Percentiles rank a stretch among this genome's conserved stretches.
These are phyloP conservation scores for Stemphylium lycopersici DNA, from an alignment of 2,329 filamentous ascomycete species.

Conservation along the genomic window DNA sequence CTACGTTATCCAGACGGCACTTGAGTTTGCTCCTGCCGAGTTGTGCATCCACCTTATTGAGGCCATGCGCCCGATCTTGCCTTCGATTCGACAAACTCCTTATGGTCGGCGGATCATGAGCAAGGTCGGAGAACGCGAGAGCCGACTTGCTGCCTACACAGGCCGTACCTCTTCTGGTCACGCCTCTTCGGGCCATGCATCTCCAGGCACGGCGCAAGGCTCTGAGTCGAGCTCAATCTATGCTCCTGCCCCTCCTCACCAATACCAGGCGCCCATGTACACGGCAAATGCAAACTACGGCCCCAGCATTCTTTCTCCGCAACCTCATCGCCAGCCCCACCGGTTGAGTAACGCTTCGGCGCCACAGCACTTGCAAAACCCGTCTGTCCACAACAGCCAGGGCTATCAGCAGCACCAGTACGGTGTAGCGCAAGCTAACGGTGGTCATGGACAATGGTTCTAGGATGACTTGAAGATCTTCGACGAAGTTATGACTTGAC, in stretches of 20 bases:
- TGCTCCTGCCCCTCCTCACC: slow-evolving; percentile 7
- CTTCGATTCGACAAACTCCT: slow-evolving; percentile 84
- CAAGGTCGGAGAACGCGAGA: slow-evolving; percentile 73
- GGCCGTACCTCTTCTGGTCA: slow-evolving; percentile 36
- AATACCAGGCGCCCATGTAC: slow-evolving; percentile 43
- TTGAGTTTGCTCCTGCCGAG: slow-evolving; percentile 46
- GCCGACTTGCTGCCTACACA: slow-evolving; percentile 40
- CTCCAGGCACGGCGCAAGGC: slow-evolving; percentile 38
- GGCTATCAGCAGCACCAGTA: slow-evolving; percentile 49
- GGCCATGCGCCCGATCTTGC: slow-evolving; percentile 81
- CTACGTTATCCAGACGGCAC: slow-evolving; percentile 95
- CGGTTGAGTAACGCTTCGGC: slow-evolving; percentile 47
- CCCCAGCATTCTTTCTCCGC: slow-evolving; percentile 44
- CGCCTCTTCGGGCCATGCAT: slow-evolving; percentile 28
- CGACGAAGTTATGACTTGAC: slow-evolving; percentile 59
- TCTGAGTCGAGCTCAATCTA: slow-evolving; percentile 29
- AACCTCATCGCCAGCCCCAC: slow-evolving; percentile 43
- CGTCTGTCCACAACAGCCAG: slow-evolving; percentile 47
- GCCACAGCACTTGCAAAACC: slow-evolving; percentile 46
- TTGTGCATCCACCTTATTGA: slow-evolving; percentile 70
- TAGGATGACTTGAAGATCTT: slow-evolving; percentile 16
- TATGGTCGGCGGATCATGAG: slow-evolving; percentile 92
- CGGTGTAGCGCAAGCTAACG: slow-evolving; percentile 31
- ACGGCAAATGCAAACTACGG: slow-evolving; percentile 45
- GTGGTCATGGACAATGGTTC: slow-evolving; percentile 13